phyloP scores from a whole-genome alignment of 371 early-diverging fungal species.

The Mucor piriformis region DNA sequence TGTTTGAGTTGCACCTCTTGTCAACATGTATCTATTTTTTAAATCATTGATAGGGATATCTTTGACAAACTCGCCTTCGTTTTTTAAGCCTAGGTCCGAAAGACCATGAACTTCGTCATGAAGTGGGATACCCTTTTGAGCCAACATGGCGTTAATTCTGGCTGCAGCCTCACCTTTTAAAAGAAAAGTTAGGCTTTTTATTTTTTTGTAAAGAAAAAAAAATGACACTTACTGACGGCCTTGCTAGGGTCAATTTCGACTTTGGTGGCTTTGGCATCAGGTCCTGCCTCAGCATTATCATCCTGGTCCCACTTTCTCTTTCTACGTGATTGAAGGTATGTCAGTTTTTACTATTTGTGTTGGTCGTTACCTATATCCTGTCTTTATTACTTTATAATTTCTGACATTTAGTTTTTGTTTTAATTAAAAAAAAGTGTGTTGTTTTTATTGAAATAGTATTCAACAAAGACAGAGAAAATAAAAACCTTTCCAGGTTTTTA shows the following conservation, averaged over 20 bases:
- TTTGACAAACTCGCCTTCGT: slow-evolving; percentile 55
- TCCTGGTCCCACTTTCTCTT: slow-evolving; percentile 56
- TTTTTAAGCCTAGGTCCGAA: background rate
- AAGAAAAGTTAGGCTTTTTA: background rate
- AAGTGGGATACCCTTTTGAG: slow-evolving; percentile 48
- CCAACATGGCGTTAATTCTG: slow-evolving; percentile 61
- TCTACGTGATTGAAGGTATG: slow-evolving; percentile 15
- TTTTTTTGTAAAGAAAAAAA: background rate
- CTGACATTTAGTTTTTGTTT: slow-evolving; percentile 4
- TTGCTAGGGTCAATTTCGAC: slow-evolving; percentile 37
- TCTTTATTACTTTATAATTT: slow-evolving; percentile 12
- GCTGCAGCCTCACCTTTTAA: slow-evolving; percentile 56
- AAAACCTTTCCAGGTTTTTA: too few species aligned
- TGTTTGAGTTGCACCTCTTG: slow-evolving; percentile 76
- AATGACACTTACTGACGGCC: slow-evolving; percentile 35
- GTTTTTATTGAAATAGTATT: too few species aligned
- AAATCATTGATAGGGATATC: slow-evolving; percentile 84
- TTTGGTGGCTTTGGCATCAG: slow-evolving; percentile 31
- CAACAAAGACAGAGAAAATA: background rate
- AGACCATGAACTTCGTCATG: slow-evolving; percentile 25
- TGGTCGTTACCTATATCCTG: background rate
- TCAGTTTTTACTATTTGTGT: background rate
- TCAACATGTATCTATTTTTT: slow-evolving; percentile 78
- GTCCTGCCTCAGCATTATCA: slow-evolving; percentile 26
- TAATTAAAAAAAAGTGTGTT: background rate